Percentiles rank a stretch among this genome's conserved stretches.
These are phyloP conservation scores for Hippophae tibetana DNA, from an alignment of 306 rosid species.

Conservation along the genomic window DNA sequence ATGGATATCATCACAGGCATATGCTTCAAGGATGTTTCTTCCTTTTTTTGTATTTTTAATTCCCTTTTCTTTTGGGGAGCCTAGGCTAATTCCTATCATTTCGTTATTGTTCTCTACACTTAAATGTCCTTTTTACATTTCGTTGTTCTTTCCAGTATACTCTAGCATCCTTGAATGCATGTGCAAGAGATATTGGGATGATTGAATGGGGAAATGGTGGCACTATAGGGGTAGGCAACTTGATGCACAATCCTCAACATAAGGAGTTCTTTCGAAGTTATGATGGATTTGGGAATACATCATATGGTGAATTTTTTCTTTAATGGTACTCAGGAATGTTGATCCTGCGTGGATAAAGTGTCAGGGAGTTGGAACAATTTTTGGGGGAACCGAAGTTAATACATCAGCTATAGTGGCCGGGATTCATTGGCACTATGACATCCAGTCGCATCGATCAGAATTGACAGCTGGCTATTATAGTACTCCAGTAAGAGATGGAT, in stretches of 20 bases:
- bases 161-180: slow-evolving; percentile 73
- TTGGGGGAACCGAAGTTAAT: slow-evolving; percentile 54
- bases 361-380: slow-evolving; percentile 69
- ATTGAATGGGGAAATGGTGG: slow-evolving; percentile 77
- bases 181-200: slow-evolving; percentile 61
- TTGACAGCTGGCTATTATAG: slow-evolving; percentile 83
- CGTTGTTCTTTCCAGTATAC: slow-evolving; percentile 38
- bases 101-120: slow-evolving; percentile 10
- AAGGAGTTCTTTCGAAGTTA: slow-evolving; percentile 42
- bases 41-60: not conserved
- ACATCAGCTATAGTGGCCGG: slow-evolving; percentile 62
- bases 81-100: not conserved
- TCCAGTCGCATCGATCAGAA: slow-evolving; percentile 75
- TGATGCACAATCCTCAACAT: slow-evolving; percentile 39
- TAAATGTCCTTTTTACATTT: slow-evolving; percentile 5
- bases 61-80: not conserved
- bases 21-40: slow-evolving; percentile 18
- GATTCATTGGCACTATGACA: slow-evolving; percentile 62
- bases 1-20: slow-evolving; percentile 11
- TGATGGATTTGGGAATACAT: slow-evolving; percentile 50
- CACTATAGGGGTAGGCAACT: slow-evolving; percentile 47
- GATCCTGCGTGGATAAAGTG: slow-evolving; percentile 84
- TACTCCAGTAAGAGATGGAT: slow-evolving; percentile 56
- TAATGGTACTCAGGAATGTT: slow-evolving; percentile 82
- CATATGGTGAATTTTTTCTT: slow-evolving; percentile 67